These are phyloP conservation scores for Nissolia schottii DNA, from an alignment of 306 rosid species.

Conservation along the genomic window DNA sequence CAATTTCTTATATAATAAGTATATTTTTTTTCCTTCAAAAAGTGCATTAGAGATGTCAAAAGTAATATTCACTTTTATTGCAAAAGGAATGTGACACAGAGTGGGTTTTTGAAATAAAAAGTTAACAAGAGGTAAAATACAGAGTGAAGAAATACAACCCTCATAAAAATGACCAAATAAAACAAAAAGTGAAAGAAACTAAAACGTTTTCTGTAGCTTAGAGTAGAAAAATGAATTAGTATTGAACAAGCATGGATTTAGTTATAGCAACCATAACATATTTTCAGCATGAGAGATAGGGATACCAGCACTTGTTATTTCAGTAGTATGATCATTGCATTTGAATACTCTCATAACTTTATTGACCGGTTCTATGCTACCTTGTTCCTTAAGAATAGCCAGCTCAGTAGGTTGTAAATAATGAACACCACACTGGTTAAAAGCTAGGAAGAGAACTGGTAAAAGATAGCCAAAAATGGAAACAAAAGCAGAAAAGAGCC, in stretches of 20 bases:
- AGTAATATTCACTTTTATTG: too few relatives aligned
- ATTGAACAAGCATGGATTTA: background rate
- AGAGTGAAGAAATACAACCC: too few relatives aligned
- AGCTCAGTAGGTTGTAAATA: constrained; percentile 3
- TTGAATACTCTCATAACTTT: background rate
- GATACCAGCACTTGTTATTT: background rate
- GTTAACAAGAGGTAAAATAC: too few relatives aligned
- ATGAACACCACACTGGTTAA: background rate
- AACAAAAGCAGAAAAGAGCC: background rate
- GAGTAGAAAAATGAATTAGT: background rate
- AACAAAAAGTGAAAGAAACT: too few relatives aligned
- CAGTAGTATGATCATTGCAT: too few relatives aligned
- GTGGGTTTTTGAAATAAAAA: too few relatives aligned
- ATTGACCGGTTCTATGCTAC: constrained; percentile 11
- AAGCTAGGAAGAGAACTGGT: background rate
- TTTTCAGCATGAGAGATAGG: too few relatives aligned
- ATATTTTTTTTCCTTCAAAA: too few relatives aligned
- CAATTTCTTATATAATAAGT: too few relatives aligned
- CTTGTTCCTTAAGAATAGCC: background rate
- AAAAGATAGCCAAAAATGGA: background rate
- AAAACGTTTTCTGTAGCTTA: background rate
- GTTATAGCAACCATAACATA: background rate
- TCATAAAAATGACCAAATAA: too few relatives aligned
- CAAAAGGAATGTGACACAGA: too few relatives aligned
- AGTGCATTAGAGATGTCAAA: too few relatives aligned